Conservation (phyloP, 257 asterid species). For the Ilex asprella region DNA sequence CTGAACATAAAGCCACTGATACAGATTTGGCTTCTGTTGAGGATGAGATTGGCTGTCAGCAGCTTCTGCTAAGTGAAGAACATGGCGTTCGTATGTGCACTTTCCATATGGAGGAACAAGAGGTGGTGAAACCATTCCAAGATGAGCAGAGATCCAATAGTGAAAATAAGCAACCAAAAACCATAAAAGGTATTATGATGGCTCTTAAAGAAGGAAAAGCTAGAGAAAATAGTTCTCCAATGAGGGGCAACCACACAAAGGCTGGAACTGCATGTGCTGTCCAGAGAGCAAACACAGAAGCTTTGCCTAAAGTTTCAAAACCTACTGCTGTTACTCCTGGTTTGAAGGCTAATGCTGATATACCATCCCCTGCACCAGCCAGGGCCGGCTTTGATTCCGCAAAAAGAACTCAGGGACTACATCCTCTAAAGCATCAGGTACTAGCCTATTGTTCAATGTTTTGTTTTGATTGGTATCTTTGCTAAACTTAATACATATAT, state of each 20-base stretch:
- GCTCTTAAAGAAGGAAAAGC: constrained; percentile 77
- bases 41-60: constrained; percentile 31
- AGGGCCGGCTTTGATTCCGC: constrained; percentile 38
- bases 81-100: constrained; percentile 24
- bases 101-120: constrained; percentile 25
- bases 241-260: constrained; percentile 52
- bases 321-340: constrained; percentile 25
- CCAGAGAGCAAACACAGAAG: constrained; percentile 42
- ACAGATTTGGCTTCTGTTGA: constrained; percentile 35
- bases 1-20: constrained; percentile 37
- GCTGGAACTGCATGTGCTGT: constrained; percentile 20
- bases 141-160: constrained; percentile 29
- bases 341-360: constrained; percentile 41
- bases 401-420: constrained; percentile 41
- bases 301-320: constrained; percentile 51
- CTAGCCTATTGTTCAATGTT: neutral
- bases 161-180: constrained; percentile 63
- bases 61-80: constrained; percentile 21
- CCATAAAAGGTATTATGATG: constrained; percentile 62
- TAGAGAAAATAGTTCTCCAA: constrained; percentile 81
- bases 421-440: constrained; percentile 80
- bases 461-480: constrained; percentile 3
- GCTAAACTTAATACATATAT: constrained; percentile 1
- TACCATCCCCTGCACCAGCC: constrained; percentile 25
- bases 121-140: constrained; percentile 24